These are phyloP conservation scores for Lophiotrema nucula DNA, from an alignment of 495 filamentous ascomycete species.

Conservation along the genomic window DNA sequence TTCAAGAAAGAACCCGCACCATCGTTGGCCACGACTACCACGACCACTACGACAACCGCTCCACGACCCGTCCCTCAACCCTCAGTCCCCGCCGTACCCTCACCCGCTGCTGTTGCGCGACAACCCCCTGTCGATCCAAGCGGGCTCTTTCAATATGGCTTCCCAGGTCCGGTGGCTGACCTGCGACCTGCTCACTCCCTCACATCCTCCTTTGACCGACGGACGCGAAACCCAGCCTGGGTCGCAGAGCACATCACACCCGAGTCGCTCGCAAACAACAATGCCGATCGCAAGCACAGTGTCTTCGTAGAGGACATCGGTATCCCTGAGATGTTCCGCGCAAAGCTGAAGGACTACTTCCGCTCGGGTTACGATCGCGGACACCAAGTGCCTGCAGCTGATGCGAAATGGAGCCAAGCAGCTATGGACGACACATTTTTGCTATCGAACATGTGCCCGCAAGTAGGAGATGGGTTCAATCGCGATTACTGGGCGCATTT, in stretches of 20 bases:
- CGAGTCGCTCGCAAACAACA: constrained; percentile 68
- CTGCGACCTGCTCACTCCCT: constrained; percentile 70
- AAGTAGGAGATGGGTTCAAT: constrained; percentile 97
- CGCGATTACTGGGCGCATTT: constrained; percentile 99
- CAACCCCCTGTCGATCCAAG: constrained; percentile 71
- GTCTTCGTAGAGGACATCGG: constrained; percentile 75
- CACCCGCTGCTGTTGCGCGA: constrained; percentile 41
- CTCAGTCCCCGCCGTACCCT: constrained; percentile 31
- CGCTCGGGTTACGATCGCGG: constrained; percentile 77
- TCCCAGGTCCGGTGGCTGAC: constrained; percentile 87
- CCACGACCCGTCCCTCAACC: constrained; percentile 31
- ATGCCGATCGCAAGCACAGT: constrained; percentile 81
- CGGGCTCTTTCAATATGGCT: constrained; percentile 94
- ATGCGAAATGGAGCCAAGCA: constrained; percentile 89
- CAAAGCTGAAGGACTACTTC: constrained; percentile 86
- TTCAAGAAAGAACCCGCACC: constrained; percentile 49
- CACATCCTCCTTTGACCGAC: constrained; percentile 85
- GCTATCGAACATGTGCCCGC: constrained; percentile 94
- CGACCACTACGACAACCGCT: constrained; percentile 48
- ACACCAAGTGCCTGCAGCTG: constrained; percentile 88
- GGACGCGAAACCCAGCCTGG: constrained; percentile 90
- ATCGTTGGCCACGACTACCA: constrained; percentile 45
- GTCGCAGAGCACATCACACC: constrained; percentile 97
- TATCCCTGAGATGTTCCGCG: constrained; percentile 85
- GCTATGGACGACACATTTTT: constrained; percentile 94